phyloP scores from a whole-genome alignment of 1,284 basidiomycete species.

The Ustilago cynodontis region DNA sequence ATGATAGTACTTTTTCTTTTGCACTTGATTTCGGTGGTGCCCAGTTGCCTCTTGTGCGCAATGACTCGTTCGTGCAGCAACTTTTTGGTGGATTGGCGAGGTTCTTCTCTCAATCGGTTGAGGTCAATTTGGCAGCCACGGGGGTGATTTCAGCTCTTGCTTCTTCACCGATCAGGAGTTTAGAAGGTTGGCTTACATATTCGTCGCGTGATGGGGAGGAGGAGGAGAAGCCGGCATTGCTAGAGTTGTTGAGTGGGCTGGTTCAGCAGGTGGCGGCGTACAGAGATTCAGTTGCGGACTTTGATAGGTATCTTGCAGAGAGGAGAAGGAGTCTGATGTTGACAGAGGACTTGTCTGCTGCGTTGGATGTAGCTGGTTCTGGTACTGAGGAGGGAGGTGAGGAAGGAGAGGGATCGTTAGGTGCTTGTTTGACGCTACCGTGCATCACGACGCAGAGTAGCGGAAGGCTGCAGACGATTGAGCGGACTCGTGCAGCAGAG shows the following conservation, averaged over 20 bases:
- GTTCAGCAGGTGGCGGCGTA: slow-evolving; percentile 77
- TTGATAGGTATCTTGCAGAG: slow-evolving; percentile 86
- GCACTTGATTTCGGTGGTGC: slow-evolving; percentile 25
- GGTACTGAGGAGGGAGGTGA: slow-evolving; percentile 3
- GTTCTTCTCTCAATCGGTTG: slow-evolving; percentile 87
- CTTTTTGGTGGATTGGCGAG: slow-evolving; percentile 79
- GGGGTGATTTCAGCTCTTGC: slow-evolving; percentile 83
- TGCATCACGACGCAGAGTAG: slow-evolving; percentile 4
- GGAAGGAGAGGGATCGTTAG: not conserved
- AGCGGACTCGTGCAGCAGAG: slow-evolving; percentile 15
- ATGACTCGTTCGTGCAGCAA: slow-evolving; percentile 81
- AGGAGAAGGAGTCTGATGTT: slow-evolving; percentile 89
- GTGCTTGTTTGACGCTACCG: slow-evolving; percentile 30
- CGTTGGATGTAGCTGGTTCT: slow-evolving; percentile 73
- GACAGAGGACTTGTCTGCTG: slow-evolving; percentile 91
- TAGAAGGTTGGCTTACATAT: slow-evolving; percentile 83
- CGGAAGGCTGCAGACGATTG: slow-evolving; percentile 13
- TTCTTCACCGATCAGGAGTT: slow-evolving; percentile 83
- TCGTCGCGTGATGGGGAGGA: slow-evolving; percentile 77
- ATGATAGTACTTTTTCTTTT: slow-evolving; percentile 52
- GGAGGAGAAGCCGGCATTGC: slow-evolving; percentile 63
- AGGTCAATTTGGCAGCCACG: slow-evolving; percentile 88
- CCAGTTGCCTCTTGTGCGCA: slow-evolving; percentile 76
- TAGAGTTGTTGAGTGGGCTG: slow-evolving; percentile 49
- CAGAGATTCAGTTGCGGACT: slow-evolving; percentile 79